Base-by-base conservation (phyloP, 1,139 yeast species). In the Geotrichum bryndzae region DNA sequence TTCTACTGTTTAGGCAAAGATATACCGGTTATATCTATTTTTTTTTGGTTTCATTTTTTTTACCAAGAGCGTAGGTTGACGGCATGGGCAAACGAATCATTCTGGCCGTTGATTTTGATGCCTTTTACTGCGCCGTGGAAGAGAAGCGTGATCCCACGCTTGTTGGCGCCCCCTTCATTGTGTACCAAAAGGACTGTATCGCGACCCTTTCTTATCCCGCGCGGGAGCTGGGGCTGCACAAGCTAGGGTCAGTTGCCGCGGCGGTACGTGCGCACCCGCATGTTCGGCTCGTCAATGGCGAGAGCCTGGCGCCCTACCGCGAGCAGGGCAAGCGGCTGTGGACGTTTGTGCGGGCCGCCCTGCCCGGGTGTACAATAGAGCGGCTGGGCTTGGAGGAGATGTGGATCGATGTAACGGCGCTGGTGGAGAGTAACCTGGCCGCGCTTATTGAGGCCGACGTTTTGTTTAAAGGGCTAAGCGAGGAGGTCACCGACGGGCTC, bases 361-460 rank as follows among this genome's bases (percentile, higher is more conserved):
- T 74, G 18, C 65, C 67, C 25, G 68, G 67, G 0, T 58, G 57
- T 13, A 68, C 71, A 1, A 68, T 75, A 5, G 77, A 75, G 59
- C 66, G 78, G 52, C 66, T 75, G n/a, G 78, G 78, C 1, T 67
- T 75, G 59, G 78, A 75, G 62, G 78, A 75, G 63, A 62, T 75
- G 67, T 67, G 76, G 66, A 63, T 75, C 15, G 77, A 75, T 56
- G 60, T 75, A 29, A 67, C 74, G 1, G 66, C 60, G 0, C 59
- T 67, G 13, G 68, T 73, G 3, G 66, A 66, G 1, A 55, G 31
- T n/a, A 69, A 67, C 52, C 23, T 66, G 11, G 61, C 59, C n/a
- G 48, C 56, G 8, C 61, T 70, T 38, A 59, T 57, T 13, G 62
- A 57, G 31, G 48, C 59, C 3, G 67, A 68, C 2, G 58, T 69